These are phyloP conservation scores for Globisporangium lucens DNA, from an alignment of 352 stramenopile species.

Conservation along the genomic window DNA sequence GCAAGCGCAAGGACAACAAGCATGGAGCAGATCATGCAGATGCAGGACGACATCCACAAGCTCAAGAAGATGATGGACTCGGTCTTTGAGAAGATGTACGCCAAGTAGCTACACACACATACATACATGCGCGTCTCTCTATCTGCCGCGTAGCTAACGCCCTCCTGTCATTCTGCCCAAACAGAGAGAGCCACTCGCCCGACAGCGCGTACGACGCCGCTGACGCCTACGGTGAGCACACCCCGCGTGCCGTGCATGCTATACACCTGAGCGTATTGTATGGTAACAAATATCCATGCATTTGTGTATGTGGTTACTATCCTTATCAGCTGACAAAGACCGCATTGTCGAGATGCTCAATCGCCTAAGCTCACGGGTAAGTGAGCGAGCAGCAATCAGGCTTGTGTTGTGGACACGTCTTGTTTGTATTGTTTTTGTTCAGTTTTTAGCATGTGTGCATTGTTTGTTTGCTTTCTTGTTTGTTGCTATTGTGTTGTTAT, in stretches of 20 bases:
- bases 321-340: constrained; percentile 70
- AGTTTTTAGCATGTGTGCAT: background rate
- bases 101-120: background rate
- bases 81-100: constrained; percentile 84
- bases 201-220: constrained; percentile 62
- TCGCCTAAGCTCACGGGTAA: constrained; percentile 73
- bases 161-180: background rate
- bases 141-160: background rate
- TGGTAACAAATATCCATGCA: background rate
- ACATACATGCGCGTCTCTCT: background rate
- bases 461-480: too few species aligned
- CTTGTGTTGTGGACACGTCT: background rate
- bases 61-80: constrained; percentile 90
- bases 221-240: constrained; percentile 66
- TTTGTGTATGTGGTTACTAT: constrained; percentile 1
- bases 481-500: background rate
- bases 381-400: constrained; percentile 22
- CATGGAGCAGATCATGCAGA: constrained; percentile 90
- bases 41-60: constrained; percentile 91
- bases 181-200: constrained; percentile 58
- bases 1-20: constrained; percentile 2
- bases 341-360: constrained; percentile 88
- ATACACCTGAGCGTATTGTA: background rate
- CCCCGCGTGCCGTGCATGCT: background rate
- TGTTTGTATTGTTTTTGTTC: background rate